These are phyloP conservation scores for Chlorella sp. DNA, from an alignment of 139 green algal genomes.

Conservation along the genomic window DNA sequence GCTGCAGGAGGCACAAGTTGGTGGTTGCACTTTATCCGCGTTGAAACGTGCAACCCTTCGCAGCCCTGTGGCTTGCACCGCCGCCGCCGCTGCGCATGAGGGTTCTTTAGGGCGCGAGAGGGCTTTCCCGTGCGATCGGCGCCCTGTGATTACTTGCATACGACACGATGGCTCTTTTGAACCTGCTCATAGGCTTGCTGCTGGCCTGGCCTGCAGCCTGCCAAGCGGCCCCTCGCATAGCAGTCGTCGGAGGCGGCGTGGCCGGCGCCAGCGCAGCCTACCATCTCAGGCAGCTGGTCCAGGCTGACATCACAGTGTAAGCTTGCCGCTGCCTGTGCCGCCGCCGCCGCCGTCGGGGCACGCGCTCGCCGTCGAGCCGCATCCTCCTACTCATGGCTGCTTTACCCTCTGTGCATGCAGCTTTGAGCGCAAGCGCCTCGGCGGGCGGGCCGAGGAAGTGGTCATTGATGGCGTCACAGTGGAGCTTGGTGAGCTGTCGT, in stretches of 20 bases:
- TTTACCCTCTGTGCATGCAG: neutral
- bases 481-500: neutral
- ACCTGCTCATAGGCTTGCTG: neutral
- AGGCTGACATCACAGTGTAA: conserved; percentile 41
- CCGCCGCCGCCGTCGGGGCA: neutral
- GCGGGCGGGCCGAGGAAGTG: neutral
- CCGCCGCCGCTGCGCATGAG: neutral
- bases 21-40: neutral
- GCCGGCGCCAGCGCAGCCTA: conserved; percentile 52
- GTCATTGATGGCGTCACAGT: neutral
- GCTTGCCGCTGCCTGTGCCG: neutral
- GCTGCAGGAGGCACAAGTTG: too few relatives aligned
- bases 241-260: conserved; percentile 60
- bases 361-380: too few relatives aligned
- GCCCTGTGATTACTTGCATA: neutral
- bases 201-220: neutral
- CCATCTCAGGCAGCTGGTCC: conserved; percentile 30
- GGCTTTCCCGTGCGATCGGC: neutral
- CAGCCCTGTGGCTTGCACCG: neutral
- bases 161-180: too few relatives aligned
- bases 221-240: conserved; percentile 13
- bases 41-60: neutral
- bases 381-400: too few relatives aligned
- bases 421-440: conserved; percentile 4
- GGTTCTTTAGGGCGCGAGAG: neutral